phyloP scores from a whole-genome alignment of 176 grass and related monocot species.

The Pontederia crassipes region DNA sequence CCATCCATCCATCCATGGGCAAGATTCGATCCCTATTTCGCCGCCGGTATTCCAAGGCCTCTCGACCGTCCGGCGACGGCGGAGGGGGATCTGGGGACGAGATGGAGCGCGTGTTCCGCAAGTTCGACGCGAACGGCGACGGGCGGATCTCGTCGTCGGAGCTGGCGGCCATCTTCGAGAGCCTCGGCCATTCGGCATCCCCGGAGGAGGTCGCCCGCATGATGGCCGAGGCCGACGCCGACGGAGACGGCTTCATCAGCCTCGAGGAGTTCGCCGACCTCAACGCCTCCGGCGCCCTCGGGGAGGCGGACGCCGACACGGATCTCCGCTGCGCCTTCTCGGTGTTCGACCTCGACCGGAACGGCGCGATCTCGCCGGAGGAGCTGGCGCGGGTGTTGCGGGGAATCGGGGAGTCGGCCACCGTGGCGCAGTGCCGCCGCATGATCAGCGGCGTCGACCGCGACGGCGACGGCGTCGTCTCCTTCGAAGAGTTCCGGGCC shows the following conservation, averaged over 20 bases:
- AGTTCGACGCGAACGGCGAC: slow-evolving; percentile 94
- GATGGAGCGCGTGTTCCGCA: slow-evolving; percentile 65
- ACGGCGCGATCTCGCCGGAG: slow-evolving; percentile 68
- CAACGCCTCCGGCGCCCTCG: slow-evolving; percentile 28
- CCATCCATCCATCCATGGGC: slow-evolving; percentile 35
- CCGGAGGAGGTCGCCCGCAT: slow-evolving; percentile 75
- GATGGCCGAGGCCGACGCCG: slow-evolving; percentile 78
- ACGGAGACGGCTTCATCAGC: slow-evolving; percentile 91
- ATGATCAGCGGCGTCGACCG: slow-evolving; percentile 90
- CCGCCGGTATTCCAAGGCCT: slow-evolving; percentile 33
- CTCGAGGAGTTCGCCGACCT: slow-evolving; percentile 68
- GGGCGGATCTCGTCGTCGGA: slow-evolving; percentile 70
- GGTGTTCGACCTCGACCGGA: slow-evolving; percentile 74
- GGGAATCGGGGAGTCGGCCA: slow-evolving; percentile 62
- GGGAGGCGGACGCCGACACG: slow-evolving; percentile 42
- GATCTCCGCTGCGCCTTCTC: slow-evolving; percentile 77
- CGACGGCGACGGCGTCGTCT: slow-evolving; percentile 71
- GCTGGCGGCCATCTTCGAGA: slow-evolving; percentile 58
- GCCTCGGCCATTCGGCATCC: slow-evolving; percentile 45
- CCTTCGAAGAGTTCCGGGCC: slow-evolving; percentile 88
- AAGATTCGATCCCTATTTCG: slow-evolving; percentile 81
- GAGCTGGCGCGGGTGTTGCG: slow-evolving; percentile 70
- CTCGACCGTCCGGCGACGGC: background rate
- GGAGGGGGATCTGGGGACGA: slow-evolving; percentile 29
- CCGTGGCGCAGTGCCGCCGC: slow-evolving; percentile 62